Evolutionary conservation across 2,329 filamentous ascomycete genomes (phyloP), one percentile per base, ranked within the genome.

Genomic region (Amesomyces nigricolor): DNA sequence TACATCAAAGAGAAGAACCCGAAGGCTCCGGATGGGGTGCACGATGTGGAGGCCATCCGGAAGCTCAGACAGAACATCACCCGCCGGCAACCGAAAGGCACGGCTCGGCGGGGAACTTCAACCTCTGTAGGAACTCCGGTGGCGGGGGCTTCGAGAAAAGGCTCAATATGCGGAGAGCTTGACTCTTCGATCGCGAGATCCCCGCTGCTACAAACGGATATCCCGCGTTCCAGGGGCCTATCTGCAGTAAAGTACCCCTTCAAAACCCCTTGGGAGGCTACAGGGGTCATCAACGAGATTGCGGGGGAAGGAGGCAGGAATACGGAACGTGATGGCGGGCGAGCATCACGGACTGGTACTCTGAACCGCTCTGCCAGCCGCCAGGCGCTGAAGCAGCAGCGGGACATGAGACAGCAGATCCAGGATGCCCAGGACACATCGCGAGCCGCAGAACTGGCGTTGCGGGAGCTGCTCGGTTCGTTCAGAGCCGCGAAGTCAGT

Each of bases 1-100:
- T 96, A 95, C 71, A 91, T 96, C 66, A 91, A 91, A 67, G 87
- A 91, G 57, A 95, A 91, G 74, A 96, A 96, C 70, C 90, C 92
- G 1, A 94, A 91, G 71, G 80, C 86, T 1, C 75, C 87, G 6
- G 92, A 97, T 72, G 91, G 91, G 48, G 74, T 96, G 45, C 92
- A 97, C 72, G 80, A 95, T 73, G 89, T 96, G 56, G 89, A 92
- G 7, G 89, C 89, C 70, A 97, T 97, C 65, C 81, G 82, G 63
- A 89, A 87, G 71, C 75, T 95, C 65, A 83, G 92, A 51, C 89
- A 89, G 44, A 81, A 83, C 58, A 95, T 97, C 70, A 97, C 92
- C 26, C 80, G 92, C 61, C 81, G 92, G 57, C 90, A 96, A 68
- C 85, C 89, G 2, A 82, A 89, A 64, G 82, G 80, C 54, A 84